A percentile compares a stretch with the other conserved stretches of the same genome.
These are phyloP conservation scores for Geranium rotundifolium DNA, from an alignment of 345 rosid species.

Conservation along the genomic window DNA sequence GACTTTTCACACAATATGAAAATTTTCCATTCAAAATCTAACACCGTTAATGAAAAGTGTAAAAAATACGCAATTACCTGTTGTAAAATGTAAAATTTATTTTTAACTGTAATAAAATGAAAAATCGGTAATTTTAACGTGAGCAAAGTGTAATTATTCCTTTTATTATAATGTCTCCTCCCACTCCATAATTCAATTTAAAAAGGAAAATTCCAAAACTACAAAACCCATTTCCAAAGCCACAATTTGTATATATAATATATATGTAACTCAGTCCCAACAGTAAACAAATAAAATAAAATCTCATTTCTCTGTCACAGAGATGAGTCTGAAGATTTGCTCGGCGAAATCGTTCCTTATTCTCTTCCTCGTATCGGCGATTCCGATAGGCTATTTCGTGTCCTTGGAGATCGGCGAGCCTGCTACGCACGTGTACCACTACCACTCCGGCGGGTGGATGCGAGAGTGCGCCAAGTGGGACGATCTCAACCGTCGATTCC, in stretches of 20 bases:
- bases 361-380: conserved; percentile 48
- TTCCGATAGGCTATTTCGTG: conserved; percentile 57
- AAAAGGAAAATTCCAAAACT: neutral
- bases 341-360: conserved; percentile 24
- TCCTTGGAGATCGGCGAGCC: conserved; percentile 44
- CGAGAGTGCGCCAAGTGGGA: conserved; percentile 97
- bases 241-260: too few relatives aligned
- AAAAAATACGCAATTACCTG: too few relatives aligned
- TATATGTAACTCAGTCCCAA: neutral
- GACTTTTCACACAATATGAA: too few relatives aligned
- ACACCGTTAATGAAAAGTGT: too few relatives aligned
- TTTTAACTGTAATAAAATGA: too few relatives aligned
- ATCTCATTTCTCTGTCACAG: neutral
- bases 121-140: too few relatives aligned
- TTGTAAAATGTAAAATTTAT: too few relatives aligned
- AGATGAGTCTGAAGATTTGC: conserved; percentile 27
- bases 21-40: too few relatives aligned
- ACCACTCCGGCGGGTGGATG: conserved; percentile 58
- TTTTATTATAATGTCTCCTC: too few relatives aligned
- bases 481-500: conserved; percentile 46
- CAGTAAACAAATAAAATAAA: neutral
- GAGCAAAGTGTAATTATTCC: too few relatives aligned
- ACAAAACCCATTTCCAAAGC: neutral
- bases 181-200: too few relatives aligned
- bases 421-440: conserved; percentile 53